phyloP scores from a whole-genome alignment of 345 rosid species.

The Citropsis articulata region DNA sequence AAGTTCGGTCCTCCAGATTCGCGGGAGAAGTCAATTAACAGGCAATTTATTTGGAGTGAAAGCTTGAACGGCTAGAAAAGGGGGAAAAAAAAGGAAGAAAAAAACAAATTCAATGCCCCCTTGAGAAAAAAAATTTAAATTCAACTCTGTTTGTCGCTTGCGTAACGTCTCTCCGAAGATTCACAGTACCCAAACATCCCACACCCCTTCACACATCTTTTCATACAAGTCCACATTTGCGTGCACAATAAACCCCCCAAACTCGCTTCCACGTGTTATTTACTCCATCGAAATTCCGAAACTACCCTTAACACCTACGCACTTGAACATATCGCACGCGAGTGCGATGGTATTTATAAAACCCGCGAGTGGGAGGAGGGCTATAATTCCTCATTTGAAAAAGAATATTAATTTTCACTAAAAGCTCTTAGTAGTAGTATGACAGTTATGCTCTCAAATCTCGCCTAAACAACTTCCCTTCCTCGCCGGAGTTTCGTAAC shows the following conservation, averaged over 20 bases:
- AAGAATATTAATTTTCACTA: neutral
- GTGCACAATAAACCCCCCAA: neutral
- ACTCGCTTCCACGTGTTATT: constrained; percentile 26
- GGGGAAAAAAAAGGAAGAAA: fast-evolving
- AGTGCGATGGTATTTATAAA: neutral
- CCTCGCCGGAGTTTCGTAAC: constrained; percentile 41
- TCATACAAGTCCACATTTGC: neutral
- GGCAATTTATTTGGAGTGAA: neutral
- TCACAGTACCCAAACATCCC: constrained; percentile 23
- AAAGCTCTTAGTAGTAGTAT: neutral
- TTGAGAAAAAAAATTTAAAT: constrained; percentile 2
- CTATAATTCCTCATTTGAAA: neutral
- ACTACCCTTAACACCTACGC: constrained; percentile 8
- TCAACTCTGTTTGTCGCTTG: constrained; percentile 17
- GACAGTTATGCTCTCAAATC: constrained; percentile 57
- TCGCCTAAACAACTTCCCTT: constrained; percentile 31
- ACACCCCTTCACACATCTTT: neutral
- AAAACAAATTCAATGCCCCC: neutral
- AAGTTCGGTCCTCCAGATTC: neutral
- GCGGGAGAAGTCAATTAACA: neutral
- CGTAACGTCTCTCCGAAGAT: constrained; percentile 62
- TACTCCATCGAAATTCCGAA: neutral
- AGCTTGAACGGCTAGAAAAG: too few species aligned
- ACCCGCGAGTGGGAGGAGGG: constrained; percentile 28
- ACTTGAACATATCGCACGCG: constrained; percentile 21